Percentiles rank a stretch among this genome's conserved stretches.
phyloP scores from a whole-genome alignment of 2,329 filamentous ascomycete genomes.

The Pleoardoris graminearum region DNA sequence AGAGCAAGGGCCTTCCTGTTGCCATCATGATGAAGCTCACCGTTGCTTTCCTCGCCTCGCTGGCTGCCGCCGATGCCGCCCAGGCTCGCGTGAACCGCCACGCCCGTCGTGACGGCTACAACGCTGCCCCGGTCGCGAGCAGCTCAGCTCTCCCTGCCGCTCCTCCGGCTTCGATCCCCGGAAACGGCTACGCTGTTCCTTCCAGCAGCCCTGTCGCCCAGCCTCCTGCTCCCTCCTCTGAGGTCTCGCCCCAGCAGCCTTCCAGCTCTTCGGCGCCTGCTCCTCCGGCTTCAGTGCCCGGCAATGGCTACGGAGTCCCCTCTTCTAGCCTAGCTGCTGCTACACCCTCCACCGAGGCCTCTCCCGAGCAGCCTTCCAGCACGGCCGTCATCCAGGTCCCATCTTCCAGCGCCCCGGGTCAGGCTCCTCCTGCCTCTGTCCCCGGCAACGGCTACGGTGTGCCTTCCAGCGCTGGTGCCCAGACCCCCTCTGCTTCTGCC shows the following conservation, averaged over 20 bases:
- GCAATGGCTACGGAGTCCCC: slow-evolving; percentile 2
- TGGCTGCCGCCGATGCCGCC: slow-evolving; percentile 36
- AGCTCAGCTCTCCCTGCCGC: slow-evolving; percentile 8
- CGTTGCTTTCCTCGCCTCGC: slow-evolving; percentile 37
- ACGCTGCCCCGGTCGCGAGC: slow-evolving; percentile 4
- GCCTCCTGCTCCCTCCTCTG: slow-evolving; percentile 38
- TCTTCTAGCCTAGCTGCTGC: not conserved
- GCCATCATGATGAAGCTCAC: slow-evolving; percentile 42
- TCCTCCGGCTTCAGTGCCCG: not conserved
- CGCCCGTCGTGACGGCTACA: slow-evolving; percentile 27
- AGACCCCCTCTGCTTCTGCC: slow-evolving; percentile 24
- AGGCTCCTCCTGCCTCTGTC: not conserved
- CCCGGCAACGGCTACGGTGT: slow-evolving; percentile 8
- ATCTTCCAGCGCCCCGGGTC: not conserved
- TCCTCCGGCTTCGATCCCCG: slow-evolving; percentile 3
- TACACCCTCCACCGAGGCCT: slow-evolving; percentile 37
- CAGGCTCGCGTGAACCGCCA: slow-evolving; percentile 35
- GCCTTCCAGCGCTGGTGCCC: not conserved
- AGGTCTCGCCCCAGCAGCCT: slow-evolving; percentile 45
- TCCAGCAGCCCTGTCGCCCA: not conserved
- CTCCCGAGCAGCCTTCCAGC: slow-evolving; percentile 41
- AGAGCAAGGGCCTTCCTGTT: slow-evolving; percentile 30
- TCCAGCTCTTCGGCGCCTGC: not conserved
- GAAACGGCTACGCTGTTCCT: slow-evolving; percentile 3
- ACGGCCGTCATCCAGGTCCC: slow-evolving; percentile 7